A percentile compares a stretch with the other conserved stretches of the same genome.
phyloP scores from a whole-genome alignment of 495 filamentous ascomycete species.

The Penicillium riverlandense region DNA sequence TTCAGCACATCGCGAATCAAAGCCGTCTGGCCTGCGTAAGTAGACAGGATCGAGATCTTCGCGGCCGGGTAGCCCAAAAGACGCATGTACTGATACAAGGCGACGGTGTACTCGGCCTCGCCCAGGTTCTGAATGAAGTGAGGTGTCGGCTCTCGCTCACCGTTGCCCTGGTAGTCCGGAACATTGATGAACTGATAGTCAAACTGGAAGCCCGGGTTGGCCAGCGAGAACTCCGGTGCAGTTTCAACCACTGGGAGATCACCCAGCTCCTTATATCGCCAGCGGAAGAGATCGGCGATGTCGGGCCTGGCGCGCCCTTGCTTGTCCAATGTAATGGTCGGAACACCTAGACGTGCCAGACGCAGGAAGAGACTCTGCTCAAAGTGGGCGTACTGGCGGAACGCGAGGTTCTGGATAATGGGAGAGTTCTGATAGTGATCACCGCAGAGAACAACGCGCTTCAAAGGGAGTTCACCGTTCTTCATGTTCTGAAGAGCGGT shows the following conservation, averaged over 20 bases:
- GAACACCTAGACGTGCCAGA: conserved; percentile 82
- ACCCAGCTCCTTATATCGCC: conserved; percentile 79
- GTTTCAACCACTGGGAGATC: conserved; percentile 69
- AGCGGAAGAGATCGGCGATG: conserved; percentile 86
- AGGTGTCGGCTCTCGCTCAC: conserved; percentile 85
- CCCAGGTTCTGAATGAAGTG: conserved; percentile 97
- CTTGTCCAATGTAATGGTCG: conserved; percentile 80
- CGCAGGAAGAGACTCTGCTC: conserved; percentile 93
- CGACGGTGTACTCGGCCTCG: conserved; percentile 94
- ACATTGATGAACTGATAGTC: conserved; percentile 98
- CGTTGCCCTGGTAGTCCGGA: conserved; percentile 82
- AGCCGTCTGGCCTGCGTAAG: conserved; percentile 91
- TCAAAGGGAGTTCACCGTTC: conserved; percentile 64
- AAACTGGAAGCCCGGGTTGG: conserved; percentile 87
- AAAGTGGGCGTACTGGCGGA: conserved; percentile 89
- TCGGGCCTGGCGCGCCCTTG: conserved; percentile 84
- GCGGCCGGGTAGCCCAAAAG: conserved; percentile 90
- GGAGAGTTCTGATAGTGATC: conserved; percentile 97
- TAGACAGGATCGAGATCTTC: conserved; percentile 84
- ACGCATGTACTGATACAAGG: conserved; percentile 95
- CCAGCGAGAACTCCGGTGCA: conserved; percentile 62
- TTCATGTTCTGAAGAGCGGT: conserved; percentile 76
- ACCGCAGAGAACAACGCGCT: conserved; percentile 85
- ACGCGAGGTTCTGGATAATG: conserved; percentile 92
- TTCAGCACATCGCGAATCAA: conserved; percentile 82